Base-by-base conservation (phyloP, 441 rosid genomes). In the Pelargonium myrrhifolium region DNA sequence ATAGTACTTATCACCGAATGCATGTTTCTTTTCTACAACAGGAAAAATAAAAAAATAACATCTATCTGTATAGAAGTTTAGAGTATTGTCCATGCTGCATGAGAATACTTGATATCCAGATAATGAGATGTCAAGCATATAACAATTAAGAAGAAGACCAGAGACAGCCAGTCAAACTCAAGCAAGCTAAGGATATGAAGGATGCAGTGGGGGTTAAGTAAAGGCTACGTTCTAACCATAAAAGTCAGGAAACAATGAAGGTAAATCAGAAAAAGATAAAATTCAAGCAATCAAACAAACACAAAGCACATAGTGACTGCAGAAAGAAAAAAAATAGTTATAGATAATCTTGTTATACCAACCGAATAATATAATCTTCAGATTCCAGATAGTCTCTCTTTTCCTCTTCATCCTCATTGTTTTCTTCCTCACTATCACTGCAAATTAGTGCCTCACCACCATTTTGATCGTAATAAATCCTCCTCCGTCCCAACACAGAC, bases 401-500 rank as follows among this genome's bases (percentile, higher is more conserved):
- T 21, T 86, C 97, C 62, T 88, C 98, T 59, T 94, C 99, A 0
- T 88, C 99, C 0, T 90, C 98, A 71, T 79, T 79, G 68, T 53
- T 67, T 78, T 94, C 99, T 79, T 94, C 99, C 76, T 94, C 99
- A 71, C 99, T 94, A 70, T 94, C 99, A 83, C 99, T 94, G 79
- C 99, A 94, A 69, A 94, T 92, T 72, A 94, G 95, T 49, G 99
- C 96, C 85, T 94, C 99, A 51, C 99, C 94, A 0, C 97, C 97
- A 78, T 83, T 92, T 76, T 88, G 98, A 75, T 92, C 99, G 81
- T 92, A 94, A 83, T 92, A 92, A 42, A 94, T 94, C 77, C 99
- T 90, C 86, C 99, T 83, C 65, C 98, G 87, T 61, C 99, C 98
- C 70, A 94, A 86, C 69, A 94, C 98, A 10, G 98, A 94, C 72